A percentile compares a stretch with the other conserved stretches of the same genome.
phyloP scores from a whole-genome alignment of 495 filamentous ascomycete species.

The Xylaria intraflava region DNA sequence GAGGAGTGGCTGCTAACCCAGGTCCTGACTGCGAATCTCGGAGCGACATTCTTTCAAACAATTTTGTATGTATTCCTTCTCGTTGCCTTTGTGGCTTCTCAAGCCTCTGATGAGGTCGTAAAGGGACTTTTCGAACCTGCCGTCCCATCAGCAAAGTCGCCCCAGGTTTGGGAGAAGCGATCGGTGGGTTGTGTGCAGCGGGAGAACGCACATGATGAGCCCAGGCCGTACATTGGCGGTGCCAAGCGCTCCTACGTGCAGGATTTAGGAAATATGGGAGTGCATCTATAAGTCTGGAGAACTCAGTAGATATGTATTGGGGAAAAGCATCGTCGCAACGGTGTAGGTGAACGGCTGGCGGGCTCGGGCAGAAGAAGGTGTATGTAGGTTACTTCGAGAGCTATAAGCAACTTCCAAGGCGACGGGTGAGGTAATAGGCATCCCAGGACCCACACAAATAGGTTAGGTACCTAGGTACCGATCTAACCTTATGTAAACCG shows the following conservation, averaged over 20 bases:
- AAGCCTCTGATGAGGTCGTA: slow-evolving; percentile 98
- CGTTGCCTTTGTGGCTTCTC: slow-evolving; percentile 85
- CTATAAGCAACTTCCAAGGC: too few relatives aligned
- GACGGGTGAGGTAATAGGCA: too few relatives aligned
- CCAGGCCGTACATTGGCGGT: slow-evolving; percentile 10
- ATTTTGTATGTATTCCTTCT: slow-evolving; percentile 87
- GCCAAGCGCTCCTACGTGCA: slow-evolving; percentile 2
- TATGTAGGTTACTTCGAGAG: too few relatives aligned
- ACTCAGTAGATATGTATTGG: slow-evolving; percentile 1
- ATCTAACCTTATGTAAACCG: too few relatives aligned
- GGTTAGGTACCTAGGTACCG: too few relatives aligned
- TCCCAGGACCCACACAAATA: too few relatives aligned
- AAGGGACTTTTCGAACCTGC: slow-evolving; percentile 96
- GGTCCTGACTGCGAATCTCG: slow-evolving; percentile 84
- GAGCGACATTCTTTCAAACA: slow-evolving; percentile 88
- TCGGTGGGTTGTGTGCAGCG: neutral
- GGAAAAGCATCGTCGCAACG: slow-evolving; percentile 7
- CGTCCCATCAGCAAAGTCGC: slow-evolving; percentile 20
- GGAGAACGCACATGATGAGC: slow-evolving; percentile 22
- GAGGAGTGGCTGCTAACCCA: slow-evolving; percentile 52
- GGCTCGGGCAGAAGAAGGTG: too few relatives aligned
- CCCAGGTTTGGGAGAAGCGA: neutral
- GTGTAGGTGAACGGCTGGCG: too few relatives aligned
- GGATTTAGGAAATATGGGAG: neutral
- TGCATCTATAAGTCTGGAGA: slow-evolving; percentile 3